Conservation (phyloP, 768 basidiomycete species). For the Suillus tomentosus region DNA sequence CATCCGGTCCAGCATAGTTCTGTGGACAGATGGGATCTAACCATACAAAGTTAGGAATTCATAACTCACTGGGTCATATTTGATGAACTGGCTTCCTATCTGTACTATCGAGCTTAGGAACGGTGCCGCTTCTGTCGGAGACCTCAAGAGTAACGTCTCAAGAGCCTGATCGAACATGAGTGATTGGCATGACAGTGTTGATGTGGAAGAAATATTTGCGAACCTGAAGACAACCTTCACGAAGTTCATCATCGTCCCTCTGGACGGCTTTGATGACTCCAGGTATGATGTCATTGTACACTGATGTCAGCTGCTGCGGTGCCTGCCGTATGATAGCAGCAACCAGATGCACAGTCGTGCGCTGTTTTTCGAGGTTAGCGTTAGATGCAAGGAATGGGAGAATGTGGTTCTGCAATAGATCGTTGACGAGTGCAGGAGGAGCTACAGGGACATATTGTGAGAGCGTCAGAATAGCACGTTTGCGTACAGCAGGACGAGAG, state of each 20-base stretch:
- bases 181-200: constrained; percentile 14
- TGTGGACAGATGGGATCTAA: constrained; percentile 28
- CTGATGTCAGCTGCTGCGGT: constrained; percentile 62
- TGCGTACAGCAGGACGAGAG: constrained; percentile 82
- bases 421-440: constrained; percentile 58
- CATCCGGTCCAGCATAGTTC: constrained; percentile 77
- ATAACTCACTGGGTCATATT: constrained; percentile 80
- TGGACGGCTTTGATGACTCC: constrained; percentile 69
- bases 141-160: constrained; percentile 81
- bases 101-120: constrained; percentile 72
- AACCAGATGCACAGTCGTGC: constrained; percentile 76
- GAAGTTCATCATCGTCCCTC: constrained; percentile 80
- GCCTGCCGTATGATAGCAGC: constrained; percentile 80
- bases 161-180: constrained; percentile 56
- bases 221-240: constrained; percentile 81
- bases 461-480: constrained; percentile 85
- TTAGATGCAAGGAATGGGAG: constrained; percentile 56
- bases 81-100: constrained; percentile 76
- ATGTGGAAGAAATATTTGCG: constrained; percentile 11
- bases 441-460: constrained; percentile 83
- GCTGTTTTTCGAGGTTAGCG: constrained; percentile 66
- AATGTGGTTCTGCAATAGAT: constrained; percentile 60
- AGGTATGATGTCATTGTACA: constrained; percentile 64
- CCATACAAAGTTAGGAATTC: background rate
- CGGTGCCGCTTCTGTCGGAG: constrained; percentile 78